phyloP scores from a whole-genome alignment of 768 basidiomycete genomes.

The Macrolepiota dolichaula region DNA sequence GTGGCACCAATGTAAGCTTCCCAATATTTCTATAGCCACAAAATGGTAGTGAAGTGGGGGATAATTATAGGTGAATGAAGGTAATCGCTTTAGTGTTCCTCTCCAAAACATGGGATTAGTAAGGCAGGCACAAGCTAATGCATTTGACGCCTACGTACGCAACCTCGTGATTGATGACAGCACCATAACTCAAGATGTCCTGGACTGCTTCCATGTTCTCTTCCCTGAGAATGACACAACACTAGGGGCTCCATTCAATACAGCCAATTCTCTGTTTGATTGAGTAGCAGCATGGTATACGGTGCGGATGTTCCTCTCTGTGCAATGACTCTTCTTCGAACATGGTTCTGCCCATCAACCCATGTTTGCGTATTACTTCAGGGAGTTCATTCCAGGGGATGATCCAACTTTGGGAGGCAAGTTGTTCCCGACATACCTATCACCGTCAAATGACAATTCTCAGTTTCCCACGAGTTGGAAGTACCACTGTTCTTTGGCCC shows the following conservation, averaged over 20 bases:
- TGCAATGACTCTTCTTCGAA: slow-evolving; percentile 49
- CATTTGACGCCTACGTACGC: slow-evolving; percentile 46
- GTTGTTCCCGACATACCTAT: not conserved
- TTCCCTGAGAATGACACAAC: slow-evolving; percentile 48
- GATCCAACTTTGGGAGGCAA: slow-evolving; percentile 44
- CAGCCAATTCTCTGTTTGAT: slow-evolving; percentile 58
- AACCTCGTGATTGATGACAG: slow-evolving; percentile 52
- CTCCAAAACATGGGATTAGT: slow-evolving; percentile 37
- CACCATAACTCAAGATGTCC: slow-evolving; percentile 38
- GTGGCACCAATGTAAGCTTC: slow-evolving; percentile 49
- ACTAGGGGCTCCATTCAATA: slow-evolving; percentile 50
- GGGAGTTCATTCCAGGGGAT: slow-evolving; percentile 56
- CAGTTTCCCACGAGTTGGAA: slow-evolving; percentile 51
- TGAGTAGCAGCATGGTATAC: slow-evolving; percentile 56
- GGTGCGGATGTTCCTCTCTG: slow-evolving; percentile 52
- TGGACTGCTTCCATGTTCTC: slow-evolving; percentile 33
- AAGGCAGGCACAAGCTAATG: slow-evolving; percentile 34
- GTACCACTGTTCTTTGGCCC: slow-evolving; percentile 46
- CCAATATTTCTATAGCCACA: not conserved
- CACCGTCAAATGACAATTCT: not conserved
- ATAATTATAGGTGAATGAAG: slow-evolving; percentile 46
- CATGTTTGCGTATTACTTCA: slow-evolving; percentile 53
- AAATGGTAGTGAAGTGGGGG: not conserved
- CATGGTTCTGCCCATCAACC: too few relatives aligned
- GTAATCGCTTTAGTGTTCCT: slow-evolving; percentile 37